Evolutionary conservation across 352 stramenopile species (phyloP), one percentile per base, ranked within the genome.

Genomic region (Aphanomyces astaci): DNA sequence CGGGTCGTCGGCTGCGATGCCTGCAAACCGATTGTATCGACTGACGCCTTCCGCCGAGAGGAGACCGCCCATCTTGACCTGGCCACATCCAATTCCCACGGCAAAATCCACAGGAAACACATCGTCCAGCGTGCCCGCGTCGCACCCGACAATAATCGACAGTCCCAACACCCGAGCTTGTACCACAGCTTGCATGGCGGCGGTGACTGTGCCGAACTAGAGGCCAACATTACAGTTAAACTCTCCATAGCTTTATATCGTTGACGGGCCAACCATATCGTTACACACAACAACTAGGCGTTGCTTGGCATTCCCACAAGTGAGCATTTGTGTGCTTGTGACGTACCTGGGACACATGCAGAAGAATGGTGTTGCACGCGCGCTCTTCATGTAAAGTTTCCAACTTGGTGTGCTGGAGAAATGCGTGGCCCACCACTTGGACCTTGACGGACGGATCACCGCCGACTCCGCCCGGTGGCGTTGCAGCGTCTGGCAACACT

Each of bases 1-100:
- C 2, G 66, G 46, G 13, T 82, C 81, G 39, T 81, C 64, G 33
- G 75, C 78, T 7, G 36, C 7, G 65, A 68, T 11, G 84, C 54
- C 45, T 84, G 64, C 33, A 24, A 92, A 46, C 32, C 82, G 73
- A 32, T 87, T 88, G 73, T 92, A 90, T 36, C 77, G 66, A 22
- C 79, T 76, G 5, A 85, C 63, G 43, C 72, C 75, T 1, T 86
- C 81, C 1, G 72, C 71, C 4, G 75, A 63, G 1, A 74, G 32
- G 4, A 90, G 65, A 1, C 84, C 84, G 2, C 84, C 84, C 36
- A 92, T 89, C 66, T 89, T 88, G 69, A 92, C 76, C 56, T 92
- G 81, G 1, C 79, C 76, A 15, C 88, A 56, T 4, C 81, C 81
- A 11, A 78, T 28, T 1, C 81, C 82, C 24, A 89, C 70, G 0